phyloP scores from a whole-genome alignment of 2,329 filamentous ascomycete genomes.

The Neonectria coccinea region DNA sequence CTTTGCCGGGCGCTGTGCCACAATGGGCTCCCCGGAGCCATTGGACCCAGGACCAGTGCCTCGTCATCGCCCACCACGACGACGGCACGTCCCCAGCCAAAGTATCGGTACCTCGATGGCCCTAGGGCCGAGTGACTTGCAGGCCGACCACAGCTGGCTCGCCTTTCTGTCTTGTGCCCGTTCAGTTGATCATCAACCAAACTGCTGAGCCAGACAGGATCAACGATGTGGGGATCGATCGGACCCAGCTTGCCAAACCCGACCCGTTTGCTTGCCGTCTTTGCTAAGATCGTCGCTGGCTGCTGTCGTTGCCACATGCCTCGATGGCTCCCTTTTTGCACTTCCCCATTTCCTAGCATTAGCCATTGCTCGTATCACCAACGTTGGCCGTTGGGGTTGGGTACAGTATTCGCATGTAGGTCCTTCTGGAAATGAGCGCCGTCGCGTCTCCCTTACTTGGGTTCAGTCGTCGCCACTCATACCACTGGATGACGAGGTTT shows the following conservation, averaged over 20 bases:
- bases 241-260: conserved; percentile 7
- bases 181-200: conserved; percentile 13
- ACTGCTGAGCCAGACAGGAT: conserved; percentile 1
- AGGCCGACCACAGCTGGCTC: conserved; percentile 26
- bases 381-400: neutral
- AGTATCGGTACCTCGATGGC: conserved; percentile 46
- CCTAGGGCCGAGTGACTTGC: conserved; percentile 39
- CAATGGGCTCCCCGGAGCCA: conserved; percentile 40
- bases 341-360: conserved; percentile 13
- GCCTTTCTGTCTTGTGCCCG: conserved; percentile 12
- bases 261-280: conserved; percentile 10
- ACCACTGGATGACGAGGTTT: conserved; percentile 23
- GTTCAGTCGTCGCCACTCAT: neutral
- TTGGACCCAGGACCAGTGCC: conserved; percentile 50
- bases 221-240: conserved; percentile 16
- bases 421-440: neutral
- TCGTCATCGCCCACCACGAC: conserved; percentile 54
- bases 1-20: conserved; percentile 44
- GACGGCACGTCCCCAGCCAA: conserved; percentile 39
- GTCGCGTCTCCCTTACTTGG: neutral
- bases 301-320: conserved; percentile 11
- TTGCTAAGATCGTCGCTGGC: conserved; percentile 19
- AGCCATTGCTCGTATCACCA: conserved; percentile 4
- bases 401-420: too few relatives aligned
- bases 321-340: conserved; percentile 2